Percentiles rank a stretch among this genome's conserved stretches.
Evolutionary conservation across 2,329 filamentous ascomycete genomes (phyloP).

Genomic region (Penicillium sp.): DNA sequence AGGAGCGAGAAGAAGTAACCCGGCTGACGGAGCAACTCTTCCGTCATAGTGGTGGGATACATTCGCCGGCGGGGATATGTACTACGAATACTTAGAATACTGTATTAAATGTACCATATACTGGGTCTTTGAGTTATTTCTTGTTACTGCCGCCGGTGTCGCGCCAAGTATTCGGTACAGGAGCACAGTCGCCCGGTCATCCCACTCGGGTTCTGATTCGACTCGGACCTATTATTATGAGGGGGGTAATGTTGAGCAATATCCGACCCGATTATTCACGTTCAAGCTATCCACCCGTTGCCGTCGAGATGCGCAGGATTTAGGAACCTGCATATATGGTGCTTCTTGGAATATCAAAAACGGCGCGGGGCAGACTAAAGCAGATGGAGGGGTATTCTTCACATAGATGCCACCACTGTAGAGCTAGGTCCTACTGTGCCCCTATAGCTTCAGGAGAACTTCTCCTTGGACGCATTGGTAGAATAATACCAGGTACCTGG

Average conservation of each 20-base stretch:
- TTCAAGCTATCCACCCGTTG: background rate
- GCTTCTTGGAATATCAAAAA: background rate
- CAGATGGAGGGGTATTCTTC: constrained; percentile 7
- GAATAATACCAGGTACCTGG: background rate
- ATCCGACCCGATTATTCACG: constrained; percentile 12
- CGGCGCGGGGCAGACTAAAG: constrained; percentile 2
- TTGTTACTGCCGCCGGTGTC: constrained; percentile 19
- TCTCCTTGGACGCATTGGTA: background rate
- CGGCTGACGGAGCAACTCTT: constrained; percentile 38
- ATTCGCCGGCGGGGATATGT: constrained; percentile 13
- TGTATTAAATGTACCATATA: constrained; percentile 3
- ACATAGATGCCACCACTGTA: background rate
- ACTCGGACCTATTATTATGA: background rate
- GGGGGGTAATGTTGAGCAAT: constrained; percentile 4
- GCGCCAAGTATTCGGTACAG: constrained; percentile 26
- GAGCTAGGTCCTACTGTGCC: background rate
- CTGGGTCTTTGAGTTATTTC: background rate
- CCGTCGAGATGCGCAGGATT: background rate
- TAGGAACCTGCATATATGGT: background rate
- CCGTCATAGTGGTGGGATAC: constrained; percentile 35
- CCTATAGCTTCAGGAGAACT: background rate
- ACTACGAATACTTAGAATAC: background rate
- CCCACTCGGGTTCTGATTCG: constrained; percentile 23
- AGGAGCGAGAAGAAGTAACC: constrained; percentile 18
- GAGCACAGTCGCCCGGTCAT: constrained; percentile 40